Conservation (phyloP, 2,329 filamentous ascomycete species). For the Aschersonia sp. region DNA sequence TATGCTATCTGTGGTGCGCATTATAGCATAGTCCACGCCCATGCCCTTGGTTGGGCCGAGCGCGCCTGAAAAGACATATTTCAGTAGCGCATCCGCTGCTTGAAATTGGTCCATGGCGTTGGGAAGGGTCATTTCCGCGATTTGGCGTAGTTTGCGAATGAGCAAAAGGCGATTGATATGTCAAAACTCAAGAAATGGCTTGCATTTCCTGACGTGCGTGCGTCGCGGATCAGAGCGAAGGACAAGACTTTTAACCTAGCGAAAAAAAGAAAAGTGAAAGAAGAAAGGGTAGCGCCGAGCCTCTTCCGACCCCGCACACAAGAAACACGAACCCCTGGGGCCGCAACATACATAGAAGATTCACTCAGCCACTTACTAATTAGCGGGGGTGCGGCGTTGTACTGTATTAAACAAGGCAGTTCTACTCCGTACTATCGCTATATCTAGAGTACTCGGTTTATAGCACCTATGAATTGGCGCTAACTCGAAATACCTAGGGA, state of each 20-base stretch:
- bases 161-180: not conserved
- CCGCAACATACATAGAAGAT: too few relatives aligned
- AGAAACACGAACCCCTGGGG: not conserved
- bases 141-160: not conserved
- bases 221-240: not conserved
- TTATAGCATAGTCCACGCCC: conserved; percentile 6
- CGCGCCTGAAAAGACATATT: conserved; percentile 6
- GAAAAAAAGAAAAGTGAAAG: not conserved
- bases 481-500: too few relatives aligned
- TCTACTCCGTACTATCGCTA: too few relatives aligned
- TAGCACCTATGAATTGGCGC: too few relatives aligned
- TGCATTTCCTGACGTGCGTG: not conserved
- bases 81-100: conserved; percentile 2
- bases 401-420: too few relatives aligned
- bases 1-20: conserved; percentile 4
- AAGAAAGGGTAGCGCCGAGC: not conserved
- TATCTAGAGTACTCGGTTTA: too few relatives aligned
- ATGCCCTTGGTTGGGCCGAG: conserved; percentile 7
- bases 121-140: not conserved
- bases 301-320: not conserved
- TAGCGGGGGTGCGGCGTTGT: too few relatives aligned
- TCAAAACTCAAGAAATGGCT: not conserved
- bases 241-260: not conserved
- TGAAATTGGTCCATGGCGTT: conserved; percentile 2
- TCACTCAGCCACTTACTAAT: too few relatives aligned